Evolutionary conservation across 371 early-diverging fungal genomes (phyloP), one percentile per base, ranked within the genome.

Genomic region (Thermomucor indicae-seudaticae): DNA sequence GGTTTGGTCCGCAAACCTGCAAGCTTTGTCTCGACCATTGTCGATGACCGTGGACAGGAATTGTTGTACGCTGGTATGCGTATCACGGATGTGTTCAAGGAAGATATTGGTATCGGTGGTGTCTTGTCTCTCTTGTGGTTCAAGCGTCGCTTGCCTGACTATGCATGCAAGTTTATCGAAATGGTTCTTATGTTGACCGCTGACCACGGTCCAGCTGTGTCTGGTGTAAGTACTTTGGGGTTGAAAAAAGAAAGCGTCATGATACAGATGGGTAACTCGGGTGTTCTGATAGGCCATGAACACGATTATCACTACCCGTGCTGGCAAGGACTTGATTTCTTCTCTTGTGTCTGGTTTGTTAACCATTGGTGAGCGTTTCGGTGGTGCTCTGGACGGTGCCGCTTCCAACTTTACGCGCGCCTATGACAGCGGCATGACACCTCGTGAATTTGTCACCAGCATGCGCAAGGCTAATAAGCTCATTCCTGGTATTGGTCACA

Each of bases 131-230:
- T 97, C 38, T 75, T 97, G 67, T 97, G 98, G 98, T 97, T 97
- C 86, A 95, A 95, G 86, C 86, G 98, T 48, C 85, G 96, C 40
- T 76, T 97, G 59, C 98, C 98, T 14, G 76, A 78, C 52, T 97
- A 94, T 70, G 98, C 97, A 11, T 84, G 89, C 79, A 87, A 90
- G 79, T 97, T 97, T 65, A 93, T 97, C 55, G 98, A 97, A 70
- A 97, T 97, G 98, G 95, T 96, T 20, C 83, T 97, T 44, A 97
- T 97, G 97, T 76, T 97, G 65, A 97, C 98, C 12, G 98, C 98
- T 16, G 98, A 97, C 78, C 98, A 97, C 69, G 98, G 98, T 16
- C 98, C 98, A 31, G 76, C 76, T 48, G 76, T 75, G 42, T 75
- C 73, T 58, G 73, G 77, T 63, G 75, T 70, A 66, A 70, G 67